Evolutionary conservation across 345 rosid species (phyloP), one percentile per base, ranked within the genome.

Genomic region (Pugionium cornutum): DNA sequence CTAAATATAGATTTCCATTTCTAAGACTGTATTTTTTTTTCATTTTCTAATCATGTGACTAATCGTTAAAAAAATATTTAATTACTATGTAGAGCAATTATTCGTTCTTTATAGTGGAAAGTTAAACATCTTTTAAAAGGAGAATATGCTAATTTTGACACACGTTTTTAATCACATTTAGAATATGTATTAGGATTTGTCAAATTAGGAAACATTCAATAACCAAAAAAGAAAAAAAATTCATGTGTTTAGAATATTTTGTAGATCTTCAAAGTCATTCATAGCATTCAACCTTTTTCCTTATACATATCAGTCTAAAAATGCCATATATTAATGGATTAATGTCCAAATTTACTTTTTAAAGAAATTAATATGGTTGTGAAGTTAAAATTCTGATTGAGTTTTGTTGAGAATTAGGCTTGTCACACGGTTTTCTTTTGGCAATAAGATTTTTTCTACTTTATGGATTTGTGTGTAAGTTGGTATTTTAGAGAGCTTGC

Each of bases 121-220:
- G 10, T 9, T 34, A 54, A 62, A 30, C 34, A 2, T 34, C 7
- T 25, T 53, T 39, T 18, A 18, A 42, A 61, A 60, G 54, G 40
- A 69, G 46, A 58, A 42, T 4, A 34, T 26, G 49, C 63, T 69
- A 62, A 37, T 46, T 54, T 54, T 62, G 75, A 70, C 69, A 63
- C 47, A 31, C 10, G 4, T 54, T 53, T 57, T 27, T 11, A 54
- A 18, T 30, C 69, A 70, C 64, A 70, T 54, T 30, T 55, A 63
- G 34, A 52, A 70, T 70, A 70, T 70, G 69, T 48, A 5, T 54
- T 4, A 32, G 4, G 4, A 32, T 1, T 32, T 52, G 51, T 33
- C 69, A 56, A 64, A 32, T 36, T 47, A 33, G n/a, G 28, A 56
- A 56, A 39, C 28, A 44, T 53, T 69, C 53, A 34, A 34, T 27